Evolutionary conservation across 1,284 basidiomycete species (phyloP), one percentile per base, ranked within the genome.

Genomic region (Polyporus tsugae): DNA sequence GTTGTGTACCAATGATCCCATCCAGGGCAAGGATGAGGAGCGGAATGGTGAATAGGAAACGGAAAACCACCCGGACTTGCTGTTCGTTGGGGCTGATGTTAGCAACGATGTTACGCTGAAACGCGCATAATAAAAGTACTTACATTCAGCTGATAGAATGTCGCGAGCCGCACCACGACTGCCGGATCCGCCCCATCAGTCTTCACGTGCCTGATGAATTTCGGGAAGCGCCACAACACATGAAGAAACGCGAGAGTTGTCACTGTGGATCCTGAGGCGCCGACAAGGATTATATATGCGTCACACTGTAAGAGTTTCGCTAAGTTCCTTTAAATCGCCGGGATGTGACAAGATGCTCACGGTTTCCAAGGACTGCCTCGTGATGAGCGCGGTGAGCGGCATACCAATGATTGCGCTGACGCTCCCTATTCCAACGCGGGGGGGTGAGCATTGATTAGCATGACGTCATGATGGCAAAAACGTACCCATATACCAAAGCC

Each of bases 61-160:
- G 86, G 77, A 93, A 91, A 15, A 87, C 76, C 58, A 93, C 87
- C 33, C 91, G 86, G 60, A 85, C 84, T 67, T 86, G 81, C 90
- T 92, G 72, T 33, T 64, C 68, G 60, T 44, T 36, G 36, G 42
- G 52, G 58, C 59, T 33, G 60, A 15, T 35, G 49, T 64, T 38
- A 72, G 69, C 15, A 66, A 29, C 46, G 10, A 53, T 62, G n/a
- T 39, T 59, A 39, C 38, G 46, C 10, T 58, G 39, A 13, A 38
- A 61, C 11, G 29, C 15, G 35, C 42, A 11, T 44, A 22, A 2
- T 6, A 9, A 19, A 61, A 3, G 33, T 2, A 79, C 91, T 70
- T 66, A 93, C 92, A 74, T 94, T 93, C n/a, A 93, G 80, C 65
- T 91, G 86, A 76, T 90, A 92, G 75, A 92, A 93, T 2, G 86